Conservation (phyloP, 192 early-diverging fungal species). For the Globomyces pollinis-pini region DNA sequence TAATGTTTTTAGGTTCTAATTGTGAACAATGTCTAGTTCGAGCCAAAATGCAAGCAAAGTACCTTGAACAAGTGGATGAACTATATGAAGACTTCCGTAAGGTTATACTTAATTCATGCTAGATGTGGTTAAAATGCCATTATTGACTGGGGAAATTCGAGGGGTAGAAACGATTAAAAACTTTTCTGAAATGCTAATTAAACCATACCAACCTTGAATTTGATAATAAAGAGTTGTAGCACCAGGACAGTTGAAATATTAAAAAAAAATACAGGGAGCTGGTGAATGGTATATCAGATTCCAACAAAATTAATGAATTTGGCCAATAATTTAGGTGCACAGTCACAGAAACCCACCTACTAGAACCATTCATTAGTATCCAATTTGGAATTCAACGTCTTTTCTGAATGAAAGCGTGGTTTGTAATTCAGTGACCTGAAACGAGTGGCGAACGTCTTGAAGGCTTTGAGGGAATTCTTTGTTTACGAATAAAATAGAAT, state of each 20-base stretch:
- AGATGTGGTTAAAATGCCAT: slow-evolving; percentile 87
- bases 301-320: not conserved
- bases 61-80: slow-evolving; percentile 96
- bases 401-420: no score
- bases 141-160: slow-evolving; percentile 93
- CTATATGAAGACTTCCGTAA: slow-evolving; percentile 99
- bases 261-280: not conserved
- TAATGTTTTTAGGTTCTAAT: slow-evolving; percentile 25
- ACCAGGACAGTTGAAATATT: not conserved
- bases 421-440: no score
- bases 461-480: not conserved
- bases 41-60: slow-evolving; percentile 98
- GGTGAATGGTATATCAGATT: not conserved
- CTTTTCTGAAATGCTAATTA: slow-evolving; percentile 87
- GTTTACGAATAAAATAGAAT: slow-evolving; percentile 2
- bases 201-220: slow-evolving; percentile 45
- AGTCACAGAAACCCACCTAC: not conserved
- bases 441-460: no score
- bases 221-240: not conserved
- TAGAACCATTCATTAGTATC: not conserved
- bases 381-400: not conserved
- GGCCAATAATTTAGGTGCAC: not conserved
- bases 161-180: slow-evolving; percentile 86
- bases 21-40: slow-evolving; percentile 76
- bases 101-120: no score